Percentiles rank a stretch among this genome's conserved stretches.
Evolutionary conservation across 2,329 filamentous ascomycete genomes (phyloP).

Genomic region (Pyricularia sp.): DNA sequence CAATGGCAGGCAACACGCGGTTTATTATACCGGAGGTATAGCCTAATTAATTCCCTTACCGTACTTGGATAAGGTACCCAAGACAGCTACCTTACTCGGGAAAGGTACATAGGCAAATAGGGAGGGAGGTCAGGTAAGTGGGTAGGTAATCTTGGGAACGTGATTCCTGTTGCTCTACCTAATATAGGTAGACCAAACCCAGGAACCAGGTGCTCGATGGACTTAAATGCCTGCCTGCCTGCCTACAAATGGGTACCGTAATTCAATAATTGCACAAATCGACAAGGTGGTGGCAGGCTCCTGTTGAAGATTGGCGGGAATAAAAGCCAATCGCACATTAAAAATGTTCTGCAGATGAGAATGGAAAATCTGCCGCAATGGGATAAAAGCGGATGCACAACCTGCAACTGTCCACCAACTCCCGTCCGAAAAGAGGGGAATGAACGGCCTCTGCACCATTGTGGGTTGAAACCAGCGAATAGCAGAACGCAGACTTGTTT

Average conservation of each 20-base stretch:
- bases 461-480: slow-evolving; percentile 1
- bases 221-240: not conserved
- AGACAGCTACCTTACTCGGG: not conserved
- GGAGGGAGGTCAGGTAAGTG: too few relatives aligned
- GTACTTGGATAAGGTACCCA: not conserved
- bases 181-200: too few relatives aligned
- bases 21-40: not conserved
- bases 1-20: too few relatives aligned
- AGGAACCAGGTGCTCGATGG: not conserved
- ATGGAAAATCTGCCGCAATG: not conserved
- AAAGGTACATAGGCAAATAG: not conserved
- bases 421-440: not conserved
- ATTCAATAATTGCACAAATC: too few relatives aligned
- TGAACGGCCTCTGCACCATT: not conserved
- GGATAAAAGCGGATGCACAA: not conserved
- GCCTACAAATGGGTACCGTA: too few relatives aligned
- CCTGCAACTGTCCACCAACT: not conserved
- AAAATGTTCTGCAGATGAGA: not conserved
- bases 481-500: not conserved
- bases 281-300: too few relatives aligned
- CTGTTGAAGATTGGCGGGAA: too few relatives aligned
- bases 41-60: too few relatives aligned
- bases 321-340: not conserved
- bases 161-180: too few relatives aligned
- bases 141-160: too few relatives aligned